These are phyloP conservation scores for Sinapis alba DNA, from an alignment of 441 rosid genomes.

Conservation along the genomic window DNA sequence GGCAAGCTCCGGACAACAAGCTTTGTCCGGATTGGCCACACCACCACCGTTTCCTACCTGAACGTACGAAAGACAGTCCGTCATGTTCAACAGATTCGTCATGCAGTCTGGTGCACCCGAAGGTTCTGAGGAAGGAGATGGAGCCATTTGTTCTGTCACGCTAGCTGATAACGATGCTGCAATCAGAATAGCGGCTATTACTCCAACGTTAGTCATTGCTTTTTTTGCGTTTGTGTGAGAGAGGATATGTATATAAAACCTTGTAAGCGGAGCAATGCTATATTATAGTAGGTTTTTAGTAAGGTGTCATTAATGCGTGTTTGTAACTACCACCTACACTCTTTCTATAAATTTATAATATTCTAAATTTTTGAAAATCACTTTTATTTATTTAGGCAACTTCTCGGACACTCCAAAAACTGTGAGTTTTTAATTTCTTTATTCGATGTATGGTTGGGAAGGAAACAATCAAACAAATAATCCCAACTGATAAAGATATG, in stretches of 20 bases:
- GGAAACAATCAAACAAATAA: background rate
- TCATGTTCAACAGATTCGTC: slow-evolving; percentile 47
- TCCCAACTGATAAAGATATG: background rate
- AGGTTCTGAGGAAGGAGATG: slow-evolving; percentile 38
- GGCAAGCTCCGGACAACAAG: slow-evolving; percentile 84
- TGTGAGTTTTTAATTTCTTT: background rate
- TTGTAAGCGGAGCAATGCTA: slow-evolving; percentile 17
- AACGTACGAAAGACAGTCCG: slow-evolving; percentile 72
- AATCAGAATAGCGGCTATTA: slow-evolving; percentile 18
- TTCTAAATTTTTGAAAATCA: background rate
- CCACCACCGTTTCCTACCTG: slow-evolving; percentile 48
- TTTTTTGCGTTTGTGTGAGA: background rate
- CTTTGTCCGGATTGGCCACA: slow-evolving; percentile 54
- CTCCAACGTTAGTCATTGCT: slow-evolving; percentile 25
- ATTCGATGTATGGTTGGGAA: background rate
- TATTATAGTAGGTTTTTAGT: slow-evolving; percentile 23
- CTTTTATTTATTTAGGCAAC: background rate
- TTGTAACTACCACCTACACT: slow-evolving; percentile 33
- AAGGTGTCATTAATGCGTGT: slow-evolving; percentile 32
- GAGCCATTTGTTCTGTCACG: slow-evolving; percentile 27
- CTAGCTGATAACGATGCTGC: background rate
- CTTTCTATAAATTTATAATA: background rate
- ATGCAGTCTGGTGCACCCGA: slow-evolving; percentile 47
- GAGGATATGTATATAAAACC: slow-evolving; percentile 1
- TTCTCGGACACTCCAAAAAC: background rate